Evolutionary conservation across 164 flowering plant species (phyloP).

Genomic region (Nymphaea thermarum): DNA sequence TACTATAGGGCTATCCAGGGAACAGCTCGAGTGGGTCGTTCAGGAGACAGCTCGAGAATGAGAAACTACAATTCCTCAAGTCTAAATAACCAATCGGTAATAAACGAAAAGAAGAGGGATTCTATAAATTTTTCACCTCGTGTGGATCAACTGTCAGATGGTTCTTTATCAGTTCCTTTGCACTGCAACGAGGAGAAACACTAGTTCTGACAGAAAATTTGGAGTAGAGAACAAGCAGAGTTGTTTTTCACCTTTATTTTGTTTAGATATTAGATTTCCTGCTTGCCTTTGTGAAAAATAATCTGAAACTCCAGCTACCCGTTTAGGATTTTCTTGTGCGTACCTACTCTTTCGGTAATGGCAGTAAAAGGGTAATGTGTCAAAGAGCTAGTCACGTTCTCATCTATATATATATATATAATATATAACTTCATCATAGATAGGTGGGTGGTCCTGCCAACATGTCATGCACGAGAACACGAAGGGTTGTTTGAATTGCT

Average conservation of each 20-base stretch:
- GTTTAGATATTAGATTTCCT: background rate
- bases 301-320: background rate
- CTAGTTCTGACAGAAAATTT: background rate
- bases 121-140: too few relatives aligned
- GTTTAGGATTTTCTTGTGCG: background rate
- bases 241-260: too few relatives aligned
- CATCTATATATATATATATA: background rate
- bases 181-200: background rate
- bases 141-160: too few relatives aligned
- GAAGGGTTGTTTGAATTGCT: too few relatives aligned
- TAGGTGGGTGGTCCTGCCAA: background rate
- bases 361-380: background rate
- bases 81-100: background rate
- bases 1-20: background rate
- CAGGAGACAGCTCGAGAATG: too few relatives aligned
- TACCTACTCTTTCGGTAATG: background rate
- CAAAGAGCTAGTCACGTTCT: background rate
- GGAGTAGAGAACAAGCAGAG: background rate
- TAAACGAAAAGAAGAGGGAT: background rate
- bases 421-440: background rate
- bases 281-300: background rate
- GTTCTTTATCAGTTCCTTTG: background rate
- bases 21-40: too few relatives aligned
- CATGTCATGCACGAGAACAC: background rate
- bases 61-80: too few relatives aligned